These are phyloP conservation scores for Drosera capensis DNA, from an alignment of 148 eudicot species.

Conservation along the genomic window DNA sequence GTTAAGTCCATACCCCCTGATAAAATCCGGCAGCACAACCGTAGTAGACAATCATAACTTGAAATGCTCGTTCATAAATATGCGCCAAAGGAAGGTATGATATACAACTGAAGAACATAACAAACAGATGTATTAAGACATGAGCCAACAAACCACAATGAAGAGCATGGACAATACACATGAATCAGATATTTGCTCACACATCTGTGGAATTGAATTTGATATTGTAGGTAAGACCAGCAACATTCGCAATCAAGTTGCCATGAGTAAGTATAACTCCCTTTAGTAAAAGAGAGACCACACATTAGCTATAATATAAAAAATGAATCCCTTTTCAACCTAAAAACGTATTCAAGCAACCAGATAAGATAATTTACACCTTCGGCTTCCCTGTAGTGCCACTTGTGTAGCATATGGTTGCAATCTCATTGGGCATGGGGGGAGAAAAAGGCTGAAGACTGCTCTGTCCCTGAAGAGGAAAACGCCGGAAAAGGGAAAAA, in stretches of 20 bases:
- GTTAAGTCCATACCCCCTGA: conserved; percentile 65
- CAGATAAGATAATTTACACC: conserved; percentile 35
- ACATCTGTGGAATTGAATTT: conserved; percentile 50
- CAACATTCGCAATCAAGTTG: conserved; percentile 68
- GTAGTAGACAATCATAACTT: conserved; percentile 35
- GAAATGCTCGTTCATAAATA: conserved; percentile 88
- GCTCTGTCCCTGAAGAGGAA: conserved; percentile 52
- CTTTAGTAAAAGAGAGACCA: conserved; percentile 18
- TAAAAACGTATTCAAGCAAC: too few species aligned
- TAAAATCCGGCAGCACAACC: conserved; percentile 93
- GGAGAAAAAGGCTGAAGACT: conserved; percentile 57
- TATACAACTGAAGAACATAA: conserved; percentile 43
- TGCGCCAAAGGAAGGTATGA: conserved; percentile 98
- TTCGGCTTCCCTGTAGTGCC: conserved; percentile 97
- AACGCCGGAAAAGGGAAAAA: too few species aligned
- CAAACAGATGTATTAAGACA: not conserved
- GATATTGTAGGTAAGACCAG: conserved; percentile 32
- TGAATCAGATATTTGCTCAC: conserved; percentile 25
- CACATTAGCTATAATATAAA: conserved; percentile 1
- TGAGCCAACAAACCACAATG: not conserved
- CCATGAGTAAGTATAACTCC: conserved; percentile 81
- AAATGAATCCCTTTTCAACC: too few species aligned
- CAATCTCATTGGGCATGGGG: conserved; percentile 65
- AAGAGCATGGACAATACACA: not conserved
- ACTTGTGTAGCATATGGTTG: conserved; percentile 92